Evolutionary conservation across 768 basidiomycete species (phyloP).

Genomic region (Pulveroboletus sp.): DNA sequence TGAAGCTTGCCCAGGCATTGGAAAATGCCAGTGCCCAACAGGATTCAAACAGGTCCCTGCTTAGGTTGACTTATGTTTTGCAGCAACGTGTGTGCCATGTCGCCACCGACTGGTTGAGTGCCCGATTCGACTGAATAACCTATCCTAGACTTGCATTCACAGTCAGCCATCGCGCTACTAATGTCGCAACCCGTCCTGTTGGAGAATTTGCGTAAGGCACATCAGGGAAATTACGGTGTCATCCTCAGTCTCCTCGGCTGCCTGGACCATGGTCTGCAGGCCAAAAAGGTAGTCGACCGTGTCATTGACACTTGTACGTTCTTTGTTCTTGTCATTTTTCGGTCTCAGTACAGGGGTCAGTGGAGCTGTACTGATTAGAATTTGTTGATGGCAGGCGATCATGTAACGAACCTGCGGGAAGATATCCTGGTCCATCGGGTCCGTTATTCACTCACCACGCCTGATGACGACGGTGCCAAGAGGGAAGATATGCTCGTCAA

Average conservation of each 20-base stretch:
- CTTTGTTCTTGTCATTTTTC: not conserved
- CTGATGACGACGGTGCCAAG: slow-evolving; percentile 55
- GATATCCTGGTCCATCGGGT: slow-evolving; percentile 80
- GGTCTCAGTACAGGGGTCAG: not conserved
- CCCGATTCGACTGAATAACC: not conserved
- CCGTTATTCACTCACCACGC: slow-evolving; percentile 77
- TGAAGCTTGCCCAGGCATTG: slow-evolving; percentile 55
- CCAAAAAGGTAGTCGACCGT: slow-evolving; percentile 87
- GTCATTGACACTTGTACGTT: slow-evolving; percentile 71
- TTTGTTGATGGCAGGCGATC: slow-evolving; percentile 57
- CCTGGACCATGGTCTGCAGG: slow-evolving; percentile 76
- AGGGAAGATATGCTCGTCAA: slow-evolving; percentile 52
- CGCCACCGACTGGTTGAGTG: not conserved
- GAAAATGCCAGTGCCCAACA: slow-evolving; percentile 79
- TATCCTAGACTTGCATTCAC: slow-evolving; percentile 59
- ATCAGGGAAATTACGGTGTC: slow-evolving; percentile 88
- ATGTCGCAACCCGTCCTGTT: slow-evolving; percentile 74
- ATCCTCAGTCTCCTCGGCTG: slow-evolving; percentile 92
- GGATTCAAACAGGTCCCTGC: slow-evolving; percentile 67
- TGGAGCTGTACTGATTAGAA: slow-evolving; percentile 5
- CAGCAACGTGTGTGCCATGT: slow-evolving; percentile 55
- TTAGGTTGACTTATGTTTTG: slow-evolving; percentile 76
- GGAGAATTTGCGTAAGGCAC: slow-evolving; percentile 84
- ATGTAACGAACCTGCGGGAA: slow-evolving; percentile 88
- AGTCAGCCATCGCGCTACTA: slow-evolving; percentile 80